Conservation (phyloP, 192 early-diverging fungal genomes). For the Podila epigama region DNA sequence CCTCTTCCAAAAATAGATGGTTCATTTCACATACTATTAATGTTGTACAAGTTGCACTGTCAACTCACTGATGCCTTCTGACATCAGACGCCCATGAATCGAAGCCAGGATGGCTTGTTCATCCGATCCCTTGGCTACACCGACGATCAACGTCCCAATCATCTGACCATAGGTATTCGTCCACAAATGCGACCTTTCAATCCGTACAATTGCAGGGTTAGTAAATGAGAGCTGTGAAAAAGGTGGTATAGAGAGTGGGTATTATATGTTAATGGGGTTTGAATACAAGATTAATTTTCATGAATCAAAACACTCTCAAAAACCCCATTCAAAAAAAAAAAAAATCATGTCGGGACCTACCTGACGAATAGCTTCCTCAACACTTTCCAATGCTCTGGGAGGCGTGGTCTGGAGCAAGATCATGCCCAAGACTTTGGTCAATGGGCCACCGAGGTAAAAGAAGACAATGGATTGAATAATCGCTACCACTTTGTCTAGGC, state of each 20-base stretch:
- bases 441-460: conserved; percentile 57
- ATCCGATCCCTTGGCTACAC: conserved; percentile 52
- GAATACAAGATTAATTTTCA: background rate
- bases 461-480: conserved; percentile 55
- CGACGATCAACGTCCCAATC: conserved; percentile 57
- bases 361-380: conserved; percentile 58
- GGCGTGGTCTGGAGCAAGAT: conserved; percentile 64
- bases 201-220: conserved; percentile 53
- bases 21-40: background rate
- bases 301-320: background rate
- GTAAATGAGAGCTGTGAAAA: background rate
- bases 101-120: conserved; percentile 55
- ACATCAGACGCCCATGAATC: conserved; percentile 53
- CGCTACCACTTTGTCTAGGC: conserved; percentile 56
- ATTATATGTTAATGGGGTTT: too few relatives aligned
- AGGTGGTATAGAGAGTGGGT: too few relatives aligned
- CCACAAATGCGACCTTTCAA: conserved; percentile 63
- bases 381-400: conserved; percentile 36
- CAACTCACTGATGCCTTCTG: conserved; percentile 54
- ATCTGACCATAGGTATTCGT: conserved; percentile 60
- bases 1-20: too few relatives aligned
- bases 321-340: background rate
- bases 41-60: conserved; percentile 54
- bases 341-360: conserved; percentile 4
- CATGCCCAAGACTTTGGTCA: conserved; percentile 57